Conservation (phyloP, 305 asterid species). For the Fraxinus albicans region DNA sequence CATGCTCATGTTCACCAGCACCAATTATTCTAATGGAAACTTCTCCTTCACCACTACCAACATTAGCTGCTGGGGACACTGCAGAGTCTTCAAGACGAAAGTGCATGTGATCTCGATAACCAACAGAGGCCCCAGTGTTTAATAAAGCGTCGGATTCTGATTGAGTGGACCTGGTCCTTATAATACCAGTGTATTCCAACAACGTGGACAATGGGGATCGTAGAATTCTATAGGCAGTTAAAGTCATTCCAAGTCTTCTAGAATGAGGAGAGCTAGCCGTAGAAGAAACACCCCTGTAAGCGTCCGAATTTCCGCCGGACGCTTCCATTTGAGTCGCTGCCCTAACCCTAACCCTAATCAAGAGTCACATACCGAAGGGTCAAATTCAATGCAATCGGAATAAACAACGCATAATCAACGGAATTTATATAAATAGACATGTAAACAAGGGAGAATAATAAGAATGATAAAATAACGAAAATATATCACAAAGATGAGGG, state of each 20-base stretch:
- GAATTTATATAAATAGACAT: not conserved
- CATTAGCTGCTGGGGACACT: slow-evolving; percentile 29
- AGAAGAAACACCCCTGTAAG: slow-evolving; percentile 37
- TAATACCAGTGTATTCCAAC: slow-evolving; percentile 65
- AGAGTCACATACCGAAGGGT: not conserved
- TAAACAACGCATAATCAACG: not conserved
- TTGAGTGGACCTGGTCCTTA: slow-evolving; percentile 40
- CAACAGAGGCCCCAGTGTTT: slow-evolving; percentile 25
- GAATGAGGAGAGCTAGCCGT: slow-evolving; percentile 33
- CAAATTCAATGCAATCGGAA: not conserved
- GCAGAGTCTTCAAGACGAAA: slow-evolving; percentile 34
- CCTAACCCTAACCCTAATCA: slow-evolving; percentile 54
- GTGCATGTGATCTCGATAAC: slow-evolving; percentile 38
- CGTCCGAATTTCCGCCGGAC: slow-evolving; percentile 71
- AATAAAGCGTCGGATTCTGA: slow-evolving; percentile 45
- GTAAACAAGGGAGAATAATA: not conserved
- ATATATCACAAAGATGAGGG: not conserved
- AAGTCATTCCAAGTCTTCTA: slow-evolving; percentile 46
- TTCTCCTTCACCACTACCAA: slow-evolving; percentile 42
- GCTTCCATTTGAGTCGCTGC: slow-evolving; percentile 62
- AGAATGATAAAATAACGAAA: not conserved
- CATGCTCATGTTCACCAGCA: slow-evolving; percentile 50
- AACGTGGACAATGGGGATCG: slow-evolving; percentile 68
- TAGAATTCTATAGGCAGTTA: slow-evolving; percentile 55
- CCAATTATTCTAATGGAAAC: slow-evolving; percentile 73